Evolutionary conservation across 2,329 filamentous ascomycete species (phyloP).

Genomic region (Phaeoacremonium minimum): DNA sequence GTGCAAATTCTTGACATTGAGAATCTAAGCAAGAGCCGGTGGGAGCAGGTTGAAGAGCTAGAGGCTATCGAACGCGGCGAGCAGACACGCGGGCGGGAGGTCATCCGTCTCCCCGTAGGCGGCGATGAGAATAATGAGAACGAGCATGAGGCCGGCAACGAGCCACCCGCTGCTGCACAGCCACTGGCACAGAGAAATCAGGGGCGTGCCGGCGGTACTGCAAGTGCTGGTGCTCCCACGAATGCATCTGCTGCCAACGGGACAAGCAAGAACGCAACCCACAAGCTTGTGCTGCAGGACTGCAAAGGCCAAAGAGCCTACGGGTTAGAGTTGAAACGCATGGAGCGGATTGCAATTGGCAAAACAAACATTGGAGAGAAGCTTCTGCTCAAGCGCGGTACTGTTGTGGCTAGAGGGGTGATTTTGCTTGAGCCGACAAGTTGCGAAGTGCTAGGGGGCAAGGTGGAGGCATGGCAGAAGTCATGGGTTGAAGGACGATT

Average conservation of each 20-base stretch:
- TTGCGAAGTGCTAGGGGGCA: slow-evolving; percentile 78
- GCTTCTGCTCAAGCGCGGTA: slow-evolving; percentile 63
- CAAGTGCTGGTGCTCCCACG: slow-evolving; percentile 4
- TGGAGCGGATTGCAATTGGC: slow-evolving; percentile 61
- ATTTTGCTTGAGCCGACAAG: slow-evolving; percentile 69
- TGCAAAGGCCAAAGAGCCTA: slow-evolving; percentile 63
- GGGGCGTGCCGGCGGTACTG: slow-evolving; percentile 1
- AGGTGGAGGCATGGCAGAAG: slow-evolving; percentile 76
- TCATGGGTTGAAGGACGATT: slow-evolving; percentile 72
- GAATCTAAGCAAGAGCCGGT: slow-evolving; percentile 73
- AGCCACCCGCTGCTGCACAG: slow-evolving; percentile 16
- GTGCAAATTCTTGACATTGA: slow-evolving; percentile 86
- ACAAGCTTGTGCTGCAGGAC: slow-evolving; percentile 82
- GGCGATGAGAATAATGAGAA: slow-evolving; percentile 41
- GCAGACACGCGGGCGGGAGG: slow-evolving; percentile 69
- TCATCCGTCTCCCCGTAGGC: slow-evolving; percentile 61
- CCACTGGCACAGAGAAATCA: slow-evolving; percentile 9
- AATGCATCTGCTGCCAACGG: slow-evolving; percentile 8
- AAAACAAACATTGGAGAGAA: slow-evolving; percentile 76
- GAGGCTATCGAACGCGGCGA: slow-evolving; percentile 72
- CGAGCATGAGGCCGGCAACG: slow-evolving; percentile 34
- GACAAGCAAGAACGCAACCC: slow-evolving; percentile 54
- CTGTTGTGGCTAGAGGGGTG: slow-evolving; percentile 68
- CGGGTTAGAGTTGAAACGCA: slow-evolving; percentile 65
- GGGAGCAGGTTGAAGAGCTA: slow-evolving; percentile 83